These are phyloP conservation scores for Aspergillus vadensis DNA, from an alignment of 2,329 filamentous ascomycete genomes.

Conservation along the genomic window DNA sequence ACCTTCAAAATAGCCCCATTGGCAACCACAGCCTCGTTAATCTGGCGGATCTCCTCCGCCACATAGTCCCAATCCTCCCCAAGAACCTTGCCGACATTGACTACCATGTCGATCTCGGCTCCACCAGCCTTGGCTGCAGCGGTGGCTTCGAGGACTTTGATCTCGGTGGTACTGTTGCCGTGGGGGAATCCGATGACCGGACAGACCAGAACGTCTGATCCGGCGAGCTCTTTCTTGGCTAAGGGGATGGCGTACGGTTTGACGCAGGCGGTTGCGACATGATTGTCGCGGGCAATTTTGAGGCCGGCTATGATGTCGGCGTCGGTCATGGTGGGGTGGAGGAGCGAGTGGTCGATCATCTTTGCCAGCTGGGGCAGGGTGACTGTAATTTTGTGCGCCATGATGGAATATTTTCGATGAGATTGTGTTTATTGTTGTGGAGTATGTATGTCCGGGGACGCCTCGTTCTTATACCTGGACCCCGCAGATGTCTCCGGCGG, in stretches of 20 bases:
- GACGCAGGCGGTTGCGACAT: conserved; percentile 59
- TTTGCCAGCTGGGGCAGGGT: conserved; percentile 36
- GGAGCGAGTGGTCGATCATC: conserved; percentile 62
- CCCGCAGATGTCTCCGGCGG: neutral
- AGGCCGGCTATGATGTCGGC: conserved; percentile 55
- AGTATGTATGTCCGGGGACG: neutral
- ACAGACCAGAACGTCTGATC: conserved; percentile 55
- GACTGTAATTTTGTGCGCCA: conserved; percentile 29
- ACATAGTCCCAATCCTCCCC: conserved; percentile 61
- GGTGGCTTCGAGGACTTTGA: conserved; percentile 58
- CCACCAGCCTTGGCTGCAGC: conserved; percentile 53
- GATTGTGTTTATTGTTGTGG: neutral
- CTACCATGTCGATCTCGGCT: conserved; percentile 61
- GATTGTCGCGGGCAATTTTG: conserved; percentile 49
- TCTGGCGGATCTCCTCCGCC: conserved; percentile 50
- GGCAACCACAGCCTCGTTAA: conserved; percentile 54
- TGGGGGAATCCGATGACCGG: conserved; percentile 64
- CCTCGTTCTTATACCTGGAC: too few relatives aligned
- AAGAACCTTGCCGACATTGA: conserved; percentile 61
- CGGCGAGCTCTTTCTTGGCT: conserved; percentile 52
- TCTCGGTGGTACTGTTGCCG: conserved; percentile 56
- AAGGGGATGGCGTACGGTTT: conserved; percentile 59
- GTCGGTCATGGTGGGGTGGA: conserved; percentile 65
- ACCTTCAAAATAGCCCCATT: conserved; percentile 57
- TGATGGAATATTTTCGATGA: neutral